These are phyloP conservation scores for Candida labiduridarum DNA, from an alignment of 1,139 yeast genomes.

Conservation along the genomic window DNA sequence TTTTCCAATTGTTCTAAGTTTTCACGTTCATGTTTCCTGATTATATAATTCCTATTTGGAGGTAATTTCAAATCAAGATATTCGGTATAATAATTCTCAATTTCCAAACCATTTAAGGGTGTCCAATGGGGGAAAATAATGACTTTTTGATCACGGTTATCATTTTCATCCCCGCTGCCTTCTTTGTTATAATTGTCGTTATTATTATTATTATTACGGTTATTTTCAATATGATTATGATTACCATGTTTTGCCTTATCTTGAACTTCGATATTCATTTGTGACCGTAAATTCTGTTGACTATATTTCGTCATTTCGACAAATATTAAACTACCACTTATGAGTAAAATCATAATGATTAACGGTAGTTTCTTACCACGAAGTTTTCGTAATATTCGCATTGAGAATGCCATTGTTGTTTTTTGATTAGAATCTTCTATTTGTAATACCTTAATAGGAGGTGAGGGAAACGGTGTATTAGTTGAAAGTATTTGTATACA, in stretches of 20 bases:
- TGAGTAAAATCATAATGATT: not conserved
- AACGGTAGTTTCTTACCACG: slow-evolving; percentile 1
- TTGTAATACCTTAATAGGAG: not conserved
- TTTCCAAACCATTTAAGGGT: not conserved
- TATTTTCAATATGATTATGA: not conserved
- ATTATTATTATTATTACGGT: not conserved
- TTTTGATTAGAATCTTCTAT: not conserved
- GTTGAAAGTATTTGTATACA: not conserved
- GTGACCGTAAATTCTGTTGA: not conserved
- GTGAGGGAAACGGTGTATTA: not conserved
- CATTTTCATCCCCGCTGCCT: not conserved
- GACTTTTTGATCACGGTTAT: not conserved
- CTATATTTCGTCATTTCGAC: not conserved
- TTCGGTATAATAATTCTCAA: not conserved
- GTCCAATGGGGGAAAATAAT: slow-evolving; percentile 1
- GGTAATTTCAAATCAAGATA: not conserved
- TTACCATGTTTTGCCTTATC: not conserved
- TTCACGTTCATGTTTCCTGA: not conserved
- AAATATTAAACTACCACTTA: not conserved
- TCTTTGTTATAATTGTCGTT: not conserved
- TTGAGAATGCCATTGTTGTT: not conserved
- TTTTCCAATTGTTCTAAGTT: not conserved
- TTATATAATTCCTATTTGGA: not conserved
- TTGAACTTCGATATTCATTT: slow-evolving; percentile 1
- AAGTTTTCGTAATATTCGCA: not conserved